Conservation (phyloP, 2,329 filamentous ascomycete species). For the Colletotrichum limetticola region DNA sequence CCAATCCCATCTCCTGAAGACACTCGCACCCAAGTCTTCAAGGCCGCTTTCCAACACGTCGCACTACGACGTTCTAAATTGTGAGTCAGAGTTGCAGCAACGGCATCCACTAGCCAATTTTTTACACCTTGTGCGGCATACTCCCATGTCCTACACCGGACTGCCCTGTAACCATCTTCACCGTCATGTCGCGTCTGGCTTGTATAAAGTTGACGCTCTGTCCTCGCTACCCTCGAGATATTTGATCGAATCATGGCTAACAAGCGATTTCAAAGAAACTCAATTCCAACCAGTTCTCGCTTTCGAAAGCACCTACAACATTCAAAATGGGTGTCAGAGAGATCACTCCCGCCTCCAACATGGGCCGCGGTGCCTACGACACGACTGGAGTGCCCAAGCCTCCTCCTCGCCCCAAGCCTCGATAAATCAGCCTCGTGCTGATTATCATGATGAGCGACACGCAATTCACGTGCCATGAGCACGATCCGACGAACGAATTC, state of each 20-base stretch:
- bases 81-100: conserved; percentile 37
- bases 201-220: conserved; percentile 33
- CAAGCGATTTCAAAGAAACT: conserved; percentile 17
- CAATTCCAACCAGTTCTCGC: not conserved
- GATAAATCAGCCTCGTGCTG: conserved; percentile 40
- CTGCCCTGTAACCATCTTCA: conserved; percentile 12
- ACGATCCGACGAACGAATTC: conserved; percentile 11
- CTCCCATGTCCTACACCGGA: not conserved
- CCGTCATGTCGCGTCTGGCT: conserved; percentile 42
- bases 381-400: conserved; percentile 62
- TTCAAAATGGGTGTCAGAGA: conserved; percentile 49
- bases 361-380: conserved; percentile 64
- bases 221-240: conserved; percentile 36
- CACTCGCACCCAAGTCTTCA: conserved; percentile 23
- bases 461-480: conserved; percentile 14
- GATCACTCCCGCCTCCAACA: conserved; percentile 50
- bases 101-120: conserved; percentile 32
- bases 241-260: conserved; percentile 31
- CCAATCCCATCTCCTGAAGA: conserved; percentile 32
- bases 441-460: not conserved
- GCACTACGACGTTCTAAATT: conserved; percentile 31
- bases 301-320: conserved; percentile 1
- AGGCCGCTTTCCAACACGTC: conserved; percentile 29
- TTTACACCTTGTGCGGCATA: conserved; percentile 17
- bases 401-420: conserved; percentile 53